A percentile compares a stretch with the other conserved stretches of the same genome.
Conservation (phyloP, 108 stramenopile species). For the Conticribra guillardii region DNA sequence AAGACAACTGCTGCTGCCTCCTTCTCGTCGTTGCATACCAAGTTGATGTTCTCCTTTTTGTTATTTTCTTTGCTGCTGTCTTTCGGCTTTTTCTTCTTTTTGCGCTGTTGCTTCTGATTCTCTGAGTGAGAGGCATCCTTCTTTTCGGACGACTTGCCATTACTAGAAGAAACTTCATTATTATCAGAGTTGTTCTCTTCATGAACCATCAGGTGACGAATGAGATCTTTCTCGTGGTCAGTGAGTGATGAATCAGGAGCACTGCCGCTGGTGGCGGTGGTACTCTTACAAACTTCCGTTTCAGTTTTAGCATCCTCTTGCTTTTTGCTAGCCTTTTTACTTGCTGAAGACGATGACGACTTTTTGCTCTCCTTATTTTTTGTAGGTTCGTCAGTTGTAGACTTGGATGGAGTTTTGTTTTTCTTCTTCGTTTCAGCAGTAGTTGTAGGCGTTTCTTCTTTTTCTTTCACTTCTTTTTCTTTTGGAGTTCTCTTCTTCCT, state of each 20-base stretch:
- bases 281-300: constrained; percentile 1
- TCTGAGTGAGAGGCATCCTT: neutral
- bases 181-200: neutral
- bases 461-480: neutral
- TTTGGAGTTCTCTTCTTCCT: neutral
- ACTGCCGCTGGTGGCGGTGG: neutral
- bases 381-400: neutral
- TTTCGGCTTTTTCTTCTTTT: constrained; percentile 1
- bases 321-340: too few relatives aligned
- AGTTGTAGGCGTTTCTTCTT: neutral
- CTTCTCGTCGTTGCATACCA: neutral
- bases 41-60: constrained; percentile 2
- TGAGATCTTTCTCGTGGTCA: constrained; percentile 9
- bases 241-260: too few relatives aligned
- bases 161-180: neutral
- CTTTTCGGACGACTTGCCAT: neutral
- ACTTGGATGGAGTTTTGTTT: neutral
- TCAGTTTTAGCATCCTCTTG: constrained; percentile 3
- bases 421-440: neutral
- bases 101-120: neutral
- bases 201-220: neutral
- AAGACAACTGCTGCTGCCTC: constrained; percentile 35
- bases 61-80: neutral
- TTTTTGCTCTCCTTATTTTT: neutral
- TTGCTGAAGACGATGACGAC: neutral